phyloP scores from a whole-genome alignment of 176 grass and related monocot genomes.

The Stipa capillata region DNA sequence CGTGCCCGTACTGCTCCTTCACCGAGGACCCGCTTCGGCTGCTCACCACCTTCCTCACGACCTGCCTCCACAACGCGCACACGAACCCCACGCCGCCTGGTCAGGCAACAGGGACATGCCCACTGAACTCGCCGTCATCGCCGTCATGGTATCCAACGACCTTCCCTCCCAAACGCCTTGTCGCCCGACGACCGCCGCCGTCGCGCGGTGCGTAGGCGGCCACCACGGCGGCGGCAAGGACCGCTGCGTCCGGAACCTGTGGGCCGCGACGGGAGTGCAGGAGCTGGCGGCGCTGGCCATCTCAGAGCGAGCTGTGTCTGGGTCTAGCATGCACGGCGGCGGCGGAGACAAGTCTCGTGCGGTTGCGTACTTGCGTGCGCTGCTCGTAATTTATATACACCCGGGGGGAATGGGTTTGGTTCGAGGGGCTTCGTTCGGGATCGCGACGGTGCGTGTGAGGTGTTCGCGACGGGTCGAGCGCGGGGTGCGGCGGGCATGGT shows the following conservation, averaged over 20 bases:
- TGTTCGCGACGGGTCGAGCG: neutral
- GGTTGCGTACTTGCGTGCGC: too few species aligned
- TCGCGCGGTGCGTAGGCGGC: slow-evolving; percentile 6
- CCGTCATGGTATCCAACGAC: neutral
- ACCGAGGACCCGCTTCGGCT: neutral
- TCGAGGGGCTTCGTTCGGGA: too few species aligned
- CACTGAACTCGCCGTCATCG: neutral
- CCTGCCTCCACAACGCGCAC: slow-evolving; percentile 35
- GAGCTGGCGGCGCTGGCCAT: neutral
- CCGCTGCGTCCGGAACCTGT: slow-evolving; percentile 7
- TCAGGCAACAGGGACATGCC: neutral
- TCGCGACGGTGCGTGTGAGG: too few species aligned
- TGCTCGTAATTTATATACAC: neutral
- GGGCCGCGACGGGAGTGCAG: neutral
- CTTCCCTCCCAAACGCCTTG: neutral
- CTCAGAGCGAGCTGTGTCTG: too few species aligned
- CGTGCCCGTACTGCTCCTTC: slow-evolving; percentile 26
- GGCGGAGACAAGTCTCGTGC: too few species aligned
- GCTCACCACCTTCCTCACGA: neutral
- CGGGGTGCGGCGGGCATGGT: neutral
- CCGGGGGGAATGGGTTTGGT: too few species aligned
- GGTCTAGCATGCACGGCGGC: too few species aligned
- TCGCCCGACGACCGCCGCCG: neutral
- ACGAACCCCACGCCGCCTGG: neutral
- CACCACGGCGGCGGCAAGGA: slow-evolving; percentile 4